Evolutionary conservation across 805 yeast genomes (phyloP).

Genomic region (Starmerella asiatica): DNA sequence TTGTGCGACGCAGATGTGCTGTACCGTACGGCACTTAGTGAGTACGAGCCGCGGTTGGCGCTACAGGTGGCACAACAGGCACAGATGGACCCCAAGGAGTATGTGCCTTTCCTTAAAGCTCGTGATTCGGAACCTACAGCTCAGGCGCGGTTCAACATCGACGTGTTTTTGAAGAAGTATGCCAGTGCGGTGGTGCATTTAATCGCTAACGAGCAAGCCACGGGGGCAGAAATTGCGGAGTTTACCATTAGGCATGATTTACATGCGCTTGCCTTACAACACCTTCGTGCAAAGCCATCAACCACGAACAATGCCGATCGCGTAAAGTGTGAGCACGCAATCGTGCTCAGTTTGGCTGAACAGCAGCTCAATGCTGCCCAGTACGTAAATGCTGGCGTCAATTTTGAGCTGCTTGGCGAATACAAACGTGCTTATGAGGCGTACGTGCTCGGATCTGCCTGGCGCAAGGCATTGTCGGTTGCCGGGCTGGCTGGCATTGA

Average conservation of each 20-base stretch:
- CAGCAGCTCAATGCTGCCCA: conserved; percentile 42
- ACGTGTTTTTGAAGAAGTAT: conserved; percentile 55
- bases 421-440: conserved; percentile 51
- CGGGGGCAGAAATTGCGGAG: conserved; percentile 40
- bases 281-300: conserved; percentile 1
- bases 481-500: conserved; percentile 28
- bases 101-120: conserved; percentile 77
- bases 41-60: conserved; percentile 70
- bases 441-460: conserved; percentile 54
- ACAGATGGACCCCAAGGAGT: conserved; percentile 95
- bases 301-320: neutral
- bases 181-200: conserved; percentile 59
- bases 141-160: conserved; percentile 64
- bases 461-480: conserved; percentile 73
- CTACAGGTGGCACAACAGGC: conserved; percentile 86
- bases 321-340: conserved; percentile 17
- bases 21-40: conserved; percentile 65
- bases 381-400: conserved; percentile 63
- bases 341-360: conserved; percentile 50
- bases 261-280: conserved; percentile 48
- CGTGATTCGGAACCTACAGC: conserved; percentile 53
- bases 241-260: conserved; percentile 59
- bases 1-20: conserved; percentile 75
- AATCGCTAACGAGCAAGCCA: conserved; percentile 27
- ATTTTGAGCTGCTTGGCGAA: conserved; percentile 55